Evolutionary conservation across 2,329 filamentous ascomycete genomes (phyloP), one percentile per base, ranked within the genome.

Genomic region (Fusarium avenaceum): DNA sequence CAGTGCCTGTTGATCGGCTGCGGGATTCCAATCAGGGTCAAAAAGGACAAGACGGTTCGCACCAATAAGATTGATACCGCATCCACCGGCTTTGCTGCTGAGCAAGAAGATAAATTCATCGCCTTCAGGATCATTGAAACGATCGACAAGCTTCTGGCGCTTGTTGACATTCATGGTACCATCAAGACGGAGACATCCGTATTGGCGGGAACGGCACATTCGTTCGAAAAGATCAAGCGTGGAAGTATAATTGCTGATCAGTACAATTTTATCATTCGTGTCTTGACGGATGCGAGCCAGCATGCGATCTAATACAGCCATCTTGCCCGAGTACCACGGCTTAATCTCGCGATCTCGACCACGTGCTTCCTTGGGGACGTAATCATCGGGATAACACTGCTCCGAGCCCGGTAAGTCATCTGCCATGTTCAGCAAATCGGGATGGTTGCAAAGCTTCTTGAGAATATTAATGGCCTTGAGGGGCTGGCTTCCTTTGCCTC

Each of bases 151-250:
- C 80, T 97, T 99, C 75, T 97, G 93, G 13, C 96, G 90, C 81
- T 99, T 99, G 78, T 91, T 97, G 72, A 98, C 94, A 75, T 94
- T 96, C 96, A 99, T 98, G 9, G 93, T 97, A 44, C 96, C 96
- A 75, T 99, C 96, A 5, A 99, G 90, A 28, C 96, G 91, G 51
- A 99, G 85, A 70, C 85, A 92, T 40, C 95, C 95, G 75, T 99
- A 99, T 4, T 86, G 87, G 17, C 94, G 92, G 57, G 89, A 87
- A 42, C 95, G 92, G 76, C 96, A 99, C 10, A 99, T 86, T 65
- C 89, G 90, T 72, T 97, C 94, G 76, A 99, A 98, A 4, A 99
- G 85, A 78, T 99, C 96, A 6, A 99, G 86, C 0, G 96, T 99
- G 73, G 96, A 92, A 0, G 96, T 99, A 80, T 98, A 99, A 76